Conservation (phyloP, 2,329 filamentous ascomycete species). For the Alternaria brassicae region DNA sequence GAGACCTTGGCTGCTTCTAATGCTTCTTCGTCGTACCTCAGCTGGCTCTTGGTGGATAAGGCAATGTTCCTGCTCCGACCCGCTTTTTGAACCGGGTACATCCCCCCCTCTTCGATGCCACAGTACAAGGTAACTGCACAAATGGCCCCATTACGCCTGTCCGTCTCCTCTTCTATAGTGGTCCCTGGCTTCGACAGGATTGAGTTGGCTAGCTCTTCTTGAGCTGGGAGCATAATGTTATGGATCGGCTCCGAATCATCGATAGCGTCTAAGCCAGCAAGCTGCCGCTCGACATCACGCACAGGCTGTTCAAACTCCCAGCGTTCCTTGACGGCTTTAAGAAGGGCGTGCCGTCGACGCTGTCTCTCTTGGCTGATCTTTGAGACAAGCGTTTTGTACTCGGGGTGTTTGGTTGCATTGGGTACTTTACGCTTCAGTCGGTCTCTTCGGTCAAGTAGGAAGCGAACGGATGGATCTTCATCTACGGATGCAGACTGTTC, state of each 20-base stretch:
- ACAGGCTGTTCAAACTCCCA: no score
- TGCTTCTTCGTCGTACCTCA: conserved; percentile 12
- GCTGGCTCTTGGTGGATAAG: conserved; percentile 12
- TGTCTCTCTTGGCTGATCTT: no score
- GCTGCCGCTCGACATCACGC: no score
- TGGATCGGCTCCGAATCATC: conserved; percentile 8
- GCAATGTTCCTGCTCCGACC: not conserved
- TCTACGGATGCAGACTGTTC: no score
- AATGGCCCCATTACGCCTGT: conserved; percentile 5
- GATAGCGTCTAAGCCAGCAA: no score
- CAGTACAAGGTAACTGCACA: conserved; percentile 17
- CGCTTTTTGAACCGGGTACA: conserved; percentile 1
- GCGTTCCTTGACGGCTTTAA: no score
- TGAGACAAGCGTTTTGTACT: no score
- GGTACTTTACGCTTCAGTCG: no score
- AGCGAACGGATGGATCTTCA: no score
- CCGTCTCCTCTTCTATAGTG: conserved; percentile 11
- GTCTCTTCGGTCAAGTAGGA: no score
- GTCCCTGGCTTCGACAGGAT: conserved; percentile 1
- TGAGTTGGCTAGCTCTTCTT: conserved; percentile 11
- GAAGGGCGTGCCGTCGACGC: no score
- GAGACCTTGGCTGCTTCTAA: conserved; percentile 19
- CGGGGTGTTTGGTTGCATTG: no score
- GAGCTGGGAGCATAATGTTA: conserved; percentile 10
- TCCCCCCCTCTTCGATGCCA: conserved; percentile 16